Evolutionary conservation across 73 alveolate species (phyloP).

Genomic region (Paramecium caudatum): DNA sequence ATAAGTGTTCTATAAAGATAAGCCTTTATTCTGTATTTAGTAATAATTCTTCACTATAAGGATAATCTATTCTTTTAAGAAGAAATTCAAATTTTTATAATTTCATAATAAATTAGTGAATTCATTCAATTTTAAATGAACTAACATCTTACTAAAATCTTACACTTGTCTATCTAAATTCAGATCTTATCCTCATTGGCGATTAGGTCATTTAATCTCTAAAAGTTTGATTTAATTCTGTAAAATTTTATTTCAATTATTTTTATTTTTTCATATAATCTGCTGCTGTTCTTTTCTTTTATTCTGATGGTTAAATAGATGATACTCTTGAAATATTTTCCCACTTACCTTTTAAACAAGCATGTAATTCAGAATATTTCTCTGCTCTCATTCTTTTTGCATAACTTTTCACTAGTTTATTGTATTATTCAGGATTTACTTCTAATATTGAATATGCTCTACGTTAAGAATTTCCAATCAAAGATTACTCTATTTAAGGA

Average conservation of each 20-base stretch:
- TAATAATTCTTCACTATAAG: constrained; percentile 24
- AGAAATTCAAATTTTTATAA: constrained; percentile 62
- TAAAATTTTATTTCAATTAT: too few species aligned
- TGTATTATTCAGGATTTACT: constrained; percentile 34
- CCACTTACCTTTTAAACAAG: constrained; percentile 53
- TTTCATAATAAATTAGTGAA: not conserved
- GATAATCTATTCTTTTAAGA: constrained; percentile 37
- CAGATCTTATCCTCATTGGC: too few species aligned
- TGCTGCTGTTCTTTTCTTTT: too few species aligned
- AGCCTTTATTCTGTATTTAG: constrained; percentile 36
- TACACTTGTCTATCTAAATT: too few species aligned
- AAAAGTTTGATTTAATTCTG: too few species aligned
- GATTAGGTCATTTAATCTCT: too few species aligned
- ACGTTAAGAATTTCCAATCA: not conserved
- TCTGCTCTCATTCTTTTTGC: constrained; percentile 46
- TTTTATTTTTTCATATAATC: too few species aligned
- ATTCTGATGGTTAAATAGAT: too few species aligned
- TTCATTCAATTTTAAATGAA: too few species aligned
- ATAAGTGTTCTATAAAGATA: constrained; percentile 20
- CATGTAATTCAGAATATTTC: constrained; percentile 41
- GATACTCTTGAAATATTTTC: constrained; percentile 8
- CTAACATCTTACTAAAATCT: too few species aligned
- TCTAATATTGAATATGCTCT: constrained; percentile 25
- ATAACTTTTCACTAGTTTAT: constrained; percentile 38
- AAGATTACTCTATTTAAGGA: not conserved